These are phyloP conservation scores for Aureobasidium subglaciale DNA, from an alignment of 2,329 filamentous ascomycete genomes.

Conservation along the genomic window DNA sequence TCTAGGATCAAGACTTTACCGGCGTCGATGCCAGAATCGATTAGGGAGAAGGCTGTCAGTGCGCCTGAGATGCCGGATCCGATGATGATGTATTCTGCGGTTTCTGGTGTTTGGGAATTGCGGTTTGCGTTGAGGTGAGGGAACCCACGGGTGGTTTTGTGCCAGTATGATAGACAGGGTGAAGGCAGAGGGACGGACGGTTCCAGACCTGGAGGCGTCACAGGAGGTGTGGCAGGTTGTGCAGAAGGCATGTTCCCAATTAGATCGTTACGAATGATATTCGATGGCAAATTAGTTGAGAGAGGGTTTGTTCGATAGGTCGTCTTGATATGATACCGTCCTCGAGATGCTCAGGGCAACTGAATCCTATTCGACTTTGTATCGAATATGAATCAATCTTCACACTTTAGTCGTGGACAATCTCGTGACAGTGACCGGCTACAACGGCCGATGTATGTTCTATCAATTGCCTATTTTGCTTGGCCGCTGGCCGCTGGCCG, in stretches of 20 bases:
- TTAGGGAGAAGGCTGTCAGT: slow-evolving; percentile 35
- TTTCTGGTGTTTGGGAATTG: slow-evolving; percentile 24
- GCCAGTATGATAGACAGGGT: slow-evolving; percentile 38
- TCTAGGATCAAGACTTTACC: slow-evolving; percentile 36
- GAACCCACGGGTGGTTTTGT: slow-evolving; percentile 39
- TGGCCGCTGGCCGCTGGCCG: not conserved
- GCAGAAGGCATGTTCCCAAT: not conserved
- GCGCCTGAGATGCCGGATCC: slow-evolving; percentile 39
- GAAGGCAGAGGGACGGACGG: slow-evolving; percentile 20
- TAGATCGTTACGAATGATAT: no score
- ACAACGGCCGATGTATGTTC: not conserved
- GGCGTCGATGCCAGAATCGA: slow-evolving; percentile 29
- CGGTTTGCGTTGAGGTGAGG: slow-evolving; percentile 36
- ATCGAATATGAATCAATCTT: no score
- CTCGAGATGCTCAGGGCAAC: no score
- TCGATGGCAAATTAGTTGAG: no score
- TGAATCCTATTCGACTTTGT: no score
- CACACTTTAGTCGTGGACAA: no score
- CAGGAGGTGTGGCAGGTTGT: slow-evolving; percentile 3
- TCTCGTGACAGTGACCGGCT: not conserved
- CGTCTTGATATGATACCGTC: no score
- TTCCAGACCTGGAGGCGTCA: slow-evolving; percentile 1
- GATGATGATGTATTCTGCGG: slow-evolving; percentile 33
- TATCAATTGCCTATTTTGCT: not conserved
- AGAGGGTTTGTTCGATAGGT: not conserved